phyloP scores from a whole-genome alignment of 306 rosid genomes.

The Psophocarpus tetragonolobus region DNA sequence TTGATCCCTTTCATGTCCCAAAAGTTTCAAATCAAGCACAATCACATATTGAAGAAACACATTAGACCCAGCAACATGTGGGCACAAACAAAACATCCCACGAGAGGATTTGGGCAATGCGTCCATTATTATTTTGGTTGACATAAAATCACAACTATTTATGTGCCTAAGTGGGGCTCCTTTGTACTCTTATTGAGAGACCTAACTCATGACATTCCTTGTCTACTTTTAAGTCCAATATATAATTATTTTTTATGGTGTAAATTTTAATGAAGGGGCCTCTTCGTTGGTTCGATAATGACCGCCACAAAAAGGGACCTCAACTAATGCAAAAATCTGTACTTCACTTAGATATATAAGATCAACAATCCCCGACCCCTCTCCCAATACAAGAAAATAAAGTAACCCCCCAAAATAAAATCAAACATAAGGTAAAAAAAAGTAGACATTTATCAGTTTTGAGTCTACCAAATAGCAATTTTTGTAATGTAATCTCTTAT shows the following conservation, averaged over 20 bases:
- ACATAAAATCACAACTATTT: constrained; percentile 33
- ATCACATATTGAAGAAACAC: constrained; percentile 3
- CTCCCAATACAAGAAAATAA: background rate
- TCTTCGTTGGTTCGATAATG: constrained; percentile 26
- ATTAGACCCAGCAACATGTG: constrained; percentile 28
- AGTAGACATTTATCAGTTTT: background rate
- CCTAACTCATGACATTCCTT: constrained; percentile 39
- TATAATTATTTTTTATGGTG: constrained; percentile 25
- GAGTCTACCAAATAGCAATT: background rate
- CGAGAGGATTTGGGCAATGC: constrained; percentile 21
- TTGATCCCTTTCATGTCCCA: constrained; percentile 27
- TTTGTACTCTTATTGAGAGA: constrained; percentile 32
- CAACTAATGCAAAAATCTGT: constrained; percentile 26
- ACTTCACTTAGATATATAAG: constrained; percentile 15
- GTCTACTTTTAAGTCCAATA: constrained; percentile 16
- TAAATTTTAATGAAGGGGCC: constrained; percentile 25
- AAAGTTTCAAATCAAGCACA: constrained; percentile 13
- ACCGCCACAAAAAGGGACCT: constrained; percentile 16
- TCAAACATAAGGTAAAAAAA: background rate
- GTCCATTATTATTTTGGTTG: constrained; percentile 38
- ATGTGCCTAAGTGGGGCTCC: constrained; percentile 39
- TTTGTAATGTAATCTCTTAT: background rate
- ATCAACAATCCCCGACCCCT: background rate
- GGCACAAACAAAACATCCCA: constrained; percentile 45
- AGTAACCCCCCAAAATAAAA: too few relatives aligned